Evolutionary conservation across 768 basidiomycete species (phyloP), one percentile per base, ranked within the genome.

Genomic region (Udeniomyces megalosporus): DNA sequence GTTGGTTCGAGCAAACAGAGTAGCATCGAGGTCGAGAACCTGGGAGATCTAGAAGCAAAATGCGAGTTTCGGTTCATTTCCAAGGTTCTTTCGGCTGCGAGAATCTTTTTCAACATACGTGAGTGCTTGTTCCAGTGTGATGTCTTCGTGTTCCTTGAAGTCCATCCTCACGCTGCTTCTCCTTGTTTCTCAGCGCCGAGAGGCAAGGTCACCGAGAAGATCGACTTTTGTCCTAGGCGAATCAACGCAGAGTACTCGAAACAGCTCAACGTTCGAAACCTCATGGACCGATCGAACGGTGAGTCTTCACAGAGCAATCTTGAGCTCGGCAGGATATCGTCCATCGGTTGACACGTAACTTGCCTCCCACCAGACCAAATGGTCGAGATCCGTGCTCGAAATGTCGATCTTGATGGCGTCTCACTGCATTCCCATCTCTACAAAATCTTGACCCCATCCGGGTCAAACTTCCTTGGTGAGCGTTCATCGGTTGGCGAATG

Each of bases 151-250:
- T 42, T 17, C 17, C 10, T 42, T 42, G 38, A 42, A 42, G 38
- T 42, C 38, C 38, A 8, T 42, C 8, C 38, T 42, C 10, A 8
- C 17, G 38, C 8, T 42, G 38, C 38, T 42, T 8, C 8, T 42
- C 17, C 38, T 42, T 8, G 17, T 17, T 42, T 42, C 10, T 42
- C 38, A 42, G 38, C 69, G 15, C 70, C 70, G 0, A 48, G 58
- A 5, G 68, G 69, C 54, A 66, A 56, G 29, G 67, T 71, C 4
- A 69, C 70, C 58, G 70, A 72, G 60, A 66, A 66, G 52, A 54
- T 73, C 42, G 72, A 73, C 26, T 69, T 73, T 54, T 70, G 71
- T 61, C 72, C 72, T n/a, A 60, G 72, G n/a, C 45, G 72, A 58
- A 72, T 71, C 60, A 73, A 73, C 46, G 68, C 71, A n/a, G 58